Conservation (phyloP, 345 rosid genomes). For the Draba incana region DNA sequence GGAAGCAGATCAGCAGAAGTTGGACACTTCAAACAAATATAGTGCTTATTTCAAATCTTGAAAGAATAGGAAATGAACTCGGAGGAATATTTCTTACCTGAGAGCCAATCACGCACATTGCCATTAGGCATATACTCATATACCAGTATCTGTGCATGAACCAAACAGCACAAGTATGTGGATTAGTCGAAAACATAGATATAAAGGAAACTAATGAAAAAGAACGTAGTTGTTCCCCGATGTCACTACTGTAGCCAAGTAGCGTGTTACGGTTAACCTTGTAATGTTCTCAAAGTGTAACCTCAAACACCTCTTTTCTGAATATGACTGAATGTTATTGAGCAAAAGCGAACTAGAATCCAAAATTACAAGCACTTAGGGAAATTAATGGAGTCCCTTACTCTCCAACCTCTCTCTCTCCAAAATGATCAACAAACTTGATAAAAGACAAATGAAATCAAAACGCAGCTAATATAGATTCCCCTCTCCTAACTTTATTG, state of each 20-base stretch:
- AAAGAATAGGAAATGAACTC: constrained; percentile 1
- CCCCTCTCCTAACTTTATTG: no score
- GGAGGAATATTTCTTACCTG: constrained; percentile 47
- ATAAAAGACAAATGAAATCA: no score
- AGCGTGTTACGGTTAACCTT: no score
- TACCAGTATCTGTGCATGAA: constrained; percentile 71
- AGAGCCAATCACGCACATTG: constrained; percentile 79
- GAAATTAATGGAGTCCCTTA: no score
- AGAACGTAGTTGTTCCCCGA: constrained; percentile 67
- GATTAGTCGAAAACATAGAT: constrained; percentile 1
- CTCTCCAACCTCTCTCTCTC: no score
- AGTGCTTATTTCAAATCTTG: constrained; percentile 10
- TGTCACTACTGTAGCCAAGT: constrained; percentile 89
- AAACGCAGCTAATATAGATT: no score
- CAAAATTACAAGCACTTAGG: no score
- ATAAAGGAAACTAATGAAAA: constrained; percentile 16
- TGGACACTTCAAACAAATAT: neutral
- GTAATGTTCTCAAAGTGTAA: no score
- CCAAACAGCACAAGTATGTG: constrained; percentile 1
- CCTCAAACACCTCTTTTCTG: no score
- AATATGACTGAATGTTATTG: no score
- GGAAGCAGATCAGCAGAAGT: constrained; percentile 1
- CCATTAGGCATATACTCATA: constrained; percentile 90
- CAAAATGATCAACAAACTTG: no score
- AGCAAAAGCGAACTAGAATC: no score